Percentiles rank a stretch among this genome's conserved stretches.
Conservation (phyloP, 148 eudicot species). For the Suaeda aralocaspica region DNA sequence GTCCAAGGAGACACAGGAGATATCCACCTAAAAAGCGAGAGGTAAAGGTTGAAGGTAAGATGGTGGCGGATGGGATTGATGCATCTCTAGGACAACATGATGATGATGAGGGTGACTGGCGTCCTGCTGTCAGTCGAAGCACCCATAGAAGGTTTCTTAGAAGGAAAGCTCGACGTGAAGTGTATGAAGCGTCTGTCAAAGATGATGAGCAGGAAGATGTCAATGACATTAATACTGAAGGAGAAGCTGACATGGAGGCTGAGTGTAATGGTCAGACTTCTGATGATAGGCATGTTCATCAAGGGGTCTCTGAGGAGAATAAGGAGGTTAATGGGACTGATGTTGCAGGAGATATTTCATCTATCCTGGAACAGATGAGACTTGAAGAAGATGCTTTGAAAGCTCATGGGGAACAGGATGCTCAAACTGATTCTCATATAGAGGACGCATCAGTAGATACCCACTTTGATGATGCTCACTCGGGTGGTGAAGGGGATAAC, state of each 20-base stretch:
- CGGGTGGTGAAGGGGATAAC: constrained; percentile 28
- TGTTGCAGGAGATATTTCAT: constrained; percentile 44
- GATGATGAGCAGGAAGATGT: constrained; percentile 41
- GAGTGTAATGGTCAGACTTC: constrained; percentile 31
- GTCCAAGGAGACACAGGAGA: constrained; percentile 37
- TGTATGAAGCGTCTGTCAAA: constrained; percentile 39
- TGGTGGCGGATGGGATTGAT: constrained; percentile 89
- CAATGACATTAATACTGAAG: constrained; percentile 28
- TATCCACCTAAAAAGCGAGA: constrained; percentile 58
- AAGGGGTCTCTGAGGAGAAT: constrained; percentile 28
- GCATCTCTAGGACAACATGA: constrained; percentile 76
- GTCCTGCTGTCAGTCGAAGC: constrained; percentile 90
- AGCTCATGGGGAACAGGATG: constrained; percentile 27
- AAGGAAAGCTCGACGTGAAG: constrained; percentile 80
- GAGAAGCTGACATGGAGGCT: constrained; percentile 27
- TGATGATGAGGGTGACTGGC: constrained; percentile 74
- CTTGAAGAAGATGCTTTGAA: constrained; percentile 50
- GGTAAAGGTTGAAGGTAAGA: constrained; percentile 73
- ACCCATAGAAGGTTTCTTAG: constrained; percentile 84
- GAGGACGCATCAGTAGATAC: constrained; percentile 14
- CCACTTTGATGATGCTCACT: constrained; percentile 7
- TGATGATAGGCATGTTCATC: constrained; percentile 24
- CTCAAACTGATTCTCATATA: constrained; percentile 11
- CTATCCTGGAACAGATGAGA: constrained; percentile 54
- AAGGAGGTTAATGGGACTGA: constrained; percentile 12